Conservation (phyloP, 495 filamentous ascomycete genomes). For the Penicillium psychrofluorescens region DNA sequence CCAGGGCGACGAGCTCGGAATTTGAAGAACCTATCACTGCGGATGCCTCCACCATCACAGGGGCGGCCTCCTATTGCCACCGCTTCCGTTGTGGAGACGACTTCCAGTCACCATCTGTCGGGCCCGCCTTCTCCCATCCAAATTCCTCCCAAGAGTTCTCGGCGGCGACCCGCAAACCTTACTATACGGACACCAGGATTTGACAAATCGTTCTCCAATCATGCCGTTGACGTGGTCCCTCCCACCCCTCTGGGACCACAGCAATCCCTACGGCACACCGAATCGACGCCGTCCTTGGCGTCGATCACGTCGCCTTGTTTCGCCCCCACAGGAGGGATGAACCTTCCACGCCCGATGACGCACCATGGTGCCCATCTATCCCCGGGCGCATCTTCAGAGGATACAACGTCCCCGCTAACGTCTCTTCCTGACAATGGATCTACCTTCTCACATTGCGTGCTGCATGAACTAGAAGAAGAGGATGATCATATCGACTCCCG, state of each 20-base stretch:
- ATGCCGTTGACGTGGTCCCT: conserved; percentile 32
- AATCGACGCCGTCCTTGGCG: conserved; percentile 59
- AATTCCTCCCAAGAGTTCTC: conserved; percentile 63
- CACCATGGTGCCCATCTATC: conserved; percentile 23
- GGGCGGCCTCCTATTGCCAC: conserved; percentile 44
- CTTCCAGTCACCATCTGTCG: conserved; percentile 48
- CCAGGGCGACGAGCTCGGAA: conserved; percentile 75
- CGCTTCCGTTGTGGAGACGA: conserved; percentile 35
- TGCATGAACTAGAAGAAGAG: conserved; percentile 58
- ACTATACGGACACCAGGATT: conserved; percentile 59
- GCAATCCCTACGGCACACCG: conserved; percentile 53
- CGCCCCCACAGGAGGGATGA: conserved; percentile 57
- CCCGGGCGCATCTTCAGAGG: conserved; percentile 16
- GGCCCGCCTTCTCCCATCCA: conserved; percentile 80
- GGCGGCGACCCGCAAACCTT: conserved; percentile 70
- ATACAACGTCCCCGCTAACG: conserved; percentile 20
- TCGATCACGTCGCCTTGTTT: conserved; percentile 51
- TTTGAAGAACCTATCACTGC: conserved; percentile 87
- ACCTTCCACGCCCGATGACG: conserved; percentile 45
- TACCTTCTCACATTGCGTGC: conserved; percentile 14
- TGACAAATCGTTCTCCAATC: conserved; percentile 30
- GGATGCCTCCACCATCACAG: conserved; percentile 54
- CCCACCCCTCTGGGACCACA: conserved; percentile 43
- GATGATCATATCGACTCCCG: conserved; percentile 66
- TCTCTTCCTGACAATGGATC: conserved; percentile 17